These are phyloP conservation scores for Fusarium aywerte DNA, from an alignment of 2,329 filamentous ascomycete genomes.

Conservation along the genomic window DNA sequence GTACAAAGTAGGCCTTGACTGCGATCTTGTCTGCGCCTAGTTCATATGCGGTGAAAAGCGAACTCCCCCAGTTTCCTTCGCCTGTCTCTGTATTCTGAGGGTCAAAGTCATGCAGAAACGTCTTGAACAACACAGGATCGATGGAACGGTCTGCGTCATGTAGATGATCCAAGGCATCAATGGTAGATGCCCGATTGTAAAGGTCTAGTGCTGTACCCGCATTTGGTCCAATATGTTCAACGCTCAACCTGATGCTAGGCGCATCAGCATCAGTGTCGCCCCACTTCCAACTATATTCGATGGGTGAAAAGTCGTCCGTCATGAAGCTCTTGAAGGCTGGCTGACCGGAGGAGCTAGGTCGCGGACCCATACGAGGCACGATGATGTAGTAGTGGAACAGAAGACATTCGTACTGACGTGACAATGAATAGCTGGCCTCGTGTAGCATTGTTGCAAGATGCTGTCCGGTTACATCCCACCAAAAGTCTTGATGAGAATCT, in stretches of 20 bases:
- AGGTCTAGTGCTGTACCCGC: neutral
- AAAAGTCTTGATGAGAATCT: neutral
- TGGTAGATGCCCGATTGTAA: neutral
- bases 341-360: too few species aligned
- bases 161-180: neutral
- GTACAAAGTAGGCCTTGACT: neutral
- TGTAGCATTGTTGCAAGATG: neutral
- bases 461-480: neutral
- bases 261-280: neutral
- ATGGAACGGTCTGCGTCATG: neutral
- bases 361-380: neutral
- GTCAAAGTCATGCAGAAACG: neutral
- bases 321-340: neutral
- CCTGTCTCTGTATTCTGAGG: neutral
- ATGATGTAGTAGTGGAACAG: neutral
- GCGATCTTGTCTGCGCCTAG: neutral
- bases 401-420: neutral
- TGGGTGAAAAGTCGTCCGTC: neutral
- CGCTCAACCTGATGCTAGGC: neutral
- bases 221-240: neutral
- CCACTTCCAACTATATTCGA: neutral
- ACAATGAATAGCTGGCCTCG: neutral
- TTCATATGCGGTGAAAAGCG: neutral
- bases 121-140: neutral
- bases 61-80: neutral